These are phyloP conservation scores for Discostella pseudostelligera DNA, from an alignment of 108 stramenopile species.

Conservation along the genomic window DNA sequence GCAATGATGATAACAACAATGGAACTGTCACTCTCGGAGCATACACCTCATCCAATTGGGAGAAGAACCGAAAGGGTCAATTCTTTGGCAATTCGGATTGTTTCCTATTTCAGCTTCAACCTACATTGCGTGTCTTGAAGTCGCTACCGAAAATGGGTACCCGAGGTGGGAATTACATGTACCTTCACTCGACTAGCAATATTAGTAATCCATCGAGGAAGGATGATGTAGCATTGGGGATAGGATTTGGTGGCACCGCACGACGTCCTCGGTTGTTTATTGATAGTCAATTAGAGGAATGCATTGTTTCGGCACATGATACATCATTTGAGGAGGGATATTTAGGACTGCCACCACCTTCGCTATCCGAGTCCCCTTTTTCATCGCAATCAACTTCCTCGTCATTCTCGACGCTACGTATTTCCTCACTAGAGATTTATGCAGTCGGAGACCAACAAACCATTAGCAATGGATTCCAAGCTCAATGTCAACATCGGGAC, in stretches of 20 bases:
- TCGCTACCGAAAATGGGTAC: slow-evolving; percentile 58
- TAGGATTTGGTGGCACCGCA: slow-evolving; percentile 81
- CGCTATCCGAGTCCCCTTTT: slow-evolving; percentile 21
- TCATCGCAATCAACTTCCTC: slow-evolving; percentile 10
- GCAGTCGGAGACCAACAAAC: slow-evolving; percentile 75
- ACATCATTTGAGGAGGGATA: slow-evolving; percentile 73
- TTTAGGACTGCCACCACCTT: slow-evolving; percentile 39
- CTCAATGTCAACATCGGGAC: slow-evolving; percentile 55
- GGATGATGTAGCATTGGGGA: slow-evolving; percentile 74
- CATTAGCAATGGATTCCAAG: slow-evolving; percentile 57
- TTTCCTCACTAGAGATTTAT: slow-evolving; percentile 78
- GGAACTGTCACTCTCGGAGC: slow-evolving; percentile 54
- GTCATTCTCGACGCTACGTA: slow-evolving; percentile 41
- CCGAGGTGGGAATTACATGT: slow-evolving; percentile 71
- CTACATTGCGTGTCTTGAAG: slow-evolving; percentile 57
- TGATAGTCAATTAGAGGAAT: slow-evolving; percentile 64
- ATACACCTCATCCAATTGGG: slow-evolving; percentile 76
- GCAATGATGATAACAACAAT: slow-evolving; percentile 11
- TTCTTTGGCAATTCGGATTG: slow-evolving; percentile 83
- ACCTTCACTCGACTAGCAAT: slow-evolving; percentile 48
- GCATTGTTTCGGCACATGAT: slow-evolving; percentile 54
- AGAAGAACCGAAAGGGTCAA: slow-evolving; percentile 63
- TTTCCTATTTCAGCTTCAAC: slow-evolving; percentile 67
- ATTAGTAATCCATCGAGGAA: slow-evolving; percentile 45
- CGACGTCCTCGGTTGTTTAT: slow-evolving; percentile 72